Evolutionary conservation across 176 grass and related monocot genomes (phyloP), one percentile per base, ranked within the genome.

Genomic region (Miscanthus lutarioriparius): DNA sequence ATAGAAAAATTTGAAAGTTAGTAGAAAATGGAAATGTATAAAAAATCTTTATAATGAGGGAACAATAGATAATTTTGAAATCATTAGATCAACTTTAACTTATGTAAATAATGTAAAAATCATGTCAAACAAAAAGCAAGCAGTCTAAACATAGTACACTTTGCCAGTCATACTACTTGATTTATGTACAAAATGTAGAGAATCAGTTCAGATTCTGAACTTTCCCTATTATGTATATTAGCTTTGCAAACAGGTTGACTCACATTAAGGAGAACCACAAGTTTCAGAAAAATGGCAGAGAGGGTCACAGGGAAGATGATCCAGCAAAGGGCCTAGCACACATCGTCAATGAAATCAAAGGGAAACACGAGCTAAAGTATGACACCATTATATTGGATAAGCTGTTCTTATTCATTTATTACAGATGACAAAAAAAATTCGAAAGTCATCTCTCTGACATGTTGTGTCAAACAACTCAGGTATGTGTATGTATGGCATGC

Each of bases 241-340:
- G 94, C 68, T 97, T 97, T 78, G 92, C 92, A 78, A 94, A 97
- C 64, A 94, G 92, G 78, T 80, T 97, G 67, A 89, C 86, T 30
- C 77, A 97, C 80, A 97, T 97, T 19, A 94, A 92, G 64, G 92
- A 97, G 87, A 97, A 97, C 90, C 63, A 92, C 49, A 97, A 92
- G 49, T 97, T 97, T 80, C 91, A 97, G 87, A 92, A 86, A 80
- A 84, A 97, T 67, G 89, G 80, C 17, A 91, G 79, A 76, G 80
- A 94, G 72, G 91, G 85, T 35, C 79, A 84, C 68, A 78, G 51
- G 64, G 88, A 92, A 82, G 88, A 97, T 15, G 88, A 94, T 80
- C 87, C 87, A 26, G 76, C 80, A 30, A 93, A 94, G 64, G 92
- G n/a, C n/a, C 72, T 97, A 22, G 56, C 86, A 2, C 85, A 94